Percentiles rank a stretch among this genome's conserved stretches.
phyloP scores from a whole-genome alignment of 2,329 filamentous ascomycete species.

The Aspergillus amoenus region DNA sequence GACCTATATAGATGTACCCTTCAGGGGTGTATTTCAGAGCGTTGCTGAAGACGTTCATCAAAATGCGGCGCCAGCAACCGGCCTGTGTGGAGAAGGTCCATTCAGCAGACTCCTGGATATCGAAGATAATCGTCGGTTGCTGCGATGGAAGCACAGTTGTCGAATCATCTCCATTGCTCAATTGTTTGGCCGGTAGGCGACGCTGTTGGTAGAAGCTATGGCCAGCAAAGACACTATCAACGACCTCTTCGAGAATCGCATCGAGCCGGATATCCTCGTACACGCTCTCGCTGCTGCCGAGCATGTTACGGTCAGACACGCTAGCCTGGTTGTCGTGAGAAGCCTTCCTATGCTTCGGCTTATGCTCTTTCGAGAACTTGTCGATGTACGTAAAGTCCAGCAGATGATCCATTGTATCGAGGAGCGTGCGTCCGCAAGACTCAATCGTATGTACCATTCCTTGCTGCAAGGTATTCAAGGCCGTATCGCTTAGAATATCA shows the following conservation, averaged over 20 bases:
- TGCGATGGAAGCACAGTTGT: too few relatives aligned
- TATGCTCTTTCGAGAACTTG: slow-evolving; percentile 1
- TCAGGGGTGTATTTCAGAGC: slow-evolving; percentile 11
- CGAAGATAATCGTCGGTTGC: background rate
- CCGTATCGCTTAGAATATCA: background rate
- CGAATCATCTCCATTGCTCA: background rate
- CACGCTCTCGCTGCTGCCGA: too few relatives aligned
- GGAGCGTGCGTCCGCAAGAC: slow-evolving; percentile 39
- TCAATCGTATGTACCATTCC: slow-evolving; percentile 24
- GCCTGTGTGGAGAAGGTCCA: slow-evolving; percentile 9
- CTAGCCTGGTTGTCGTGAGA: background rate
- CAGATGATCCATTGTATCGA: slow-evolving; percentile 40
- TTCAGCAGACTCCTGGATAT: background rate
- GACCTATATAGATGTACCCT: slow-evolving; percentile 2
- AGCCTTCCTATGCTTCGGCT: background rate
- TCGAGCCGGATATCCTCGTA: background rate
- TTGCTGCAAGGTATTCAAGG: background rate
- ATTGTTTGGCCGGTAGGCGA: too few relatives aligned
- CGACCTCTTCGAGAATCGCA: background rate
- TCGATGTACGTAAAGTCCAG: slow-evolving; percentile 28
- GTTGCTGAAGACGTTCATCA: slow-evolving; percentile 15
- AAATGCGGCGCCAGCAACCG: slow-evolving; percentile 10
- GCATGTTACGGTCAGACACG: too few relatives aligned
- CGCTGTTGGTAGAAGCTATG: background rate
- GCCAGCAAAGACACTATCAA: background rate